Evolutionary conservation across 2,329 filamentous ascomycete genomes (phyloP).

Genomic region (Cercospora sojina): DNA sequence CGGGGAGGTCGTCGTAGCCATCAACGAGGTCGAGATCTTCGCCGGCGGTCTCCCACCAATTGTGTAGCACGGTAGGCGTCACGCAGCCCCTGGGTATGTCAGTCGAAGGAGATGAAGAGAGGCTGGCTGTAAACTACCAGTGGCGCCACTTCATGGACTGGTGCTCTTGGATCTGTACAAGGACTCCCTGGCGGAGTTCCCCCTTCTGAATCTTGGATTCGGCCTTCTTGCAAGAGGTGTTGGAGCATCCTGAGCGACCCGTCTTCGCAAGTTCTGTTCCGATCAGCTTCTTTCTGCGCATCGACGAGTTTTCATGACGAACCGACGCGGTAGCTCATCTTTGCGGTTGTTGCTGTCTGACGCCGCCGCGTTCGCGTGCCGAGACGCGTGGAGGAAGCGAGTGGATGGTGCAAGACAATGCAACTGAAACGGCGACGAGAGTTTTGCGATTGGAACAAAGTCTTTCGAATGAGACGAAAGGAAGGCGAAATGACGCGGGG

Average conservation of each 20-base stretch:
- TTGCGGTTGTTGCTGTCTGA: neutral
- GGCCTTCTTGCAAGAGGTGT: conserved; percentile 68
- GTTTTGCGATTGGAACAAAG: neutral
- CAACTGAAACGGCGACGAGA: neutral
- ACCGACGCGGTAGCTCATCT: conserved; percentile 17
- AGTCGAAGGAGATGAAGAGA: neutral
- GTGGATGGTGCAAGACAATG: neutral
- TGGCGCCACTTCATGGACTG: conserved; percentile 77
- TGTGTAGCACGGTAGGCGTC: conserved; percentile 69
- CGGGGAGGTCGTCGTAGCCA: conserved; percentile 73
- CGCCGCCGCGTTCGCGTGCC: neutral
- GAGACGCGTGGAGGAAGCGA: neutral
- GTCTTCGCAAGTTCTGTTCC: conserved; percentile 67
- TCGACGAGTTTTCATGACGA: too few relatives aligned
- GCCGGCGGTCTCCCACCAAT: conserved; percentile 60
- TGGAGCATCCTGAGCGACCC: conserved; percentile 72
- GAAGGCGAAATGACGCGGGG: neutral
- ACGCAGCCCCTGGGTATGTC: conserved; percentile 72
- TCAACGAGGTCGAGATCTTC: conserved; percentile 68
- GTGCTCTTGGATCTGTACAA: conserved; percentile 62
- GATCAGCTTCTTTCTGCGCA: too few relatives aligned
- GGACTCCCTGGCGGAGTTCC: conserved; percentile 72
- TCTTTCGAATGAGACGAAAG: neutral
- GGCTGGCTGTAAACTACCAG: conserved; percentile 60
- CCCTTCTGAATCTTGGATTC: conserved; percentile 73